Evolutionary conservation across 768 basidiomycete species (phyloP), one percentile per base, ranked within the genome.

Genomic region (Trametes sanguinea): DNA sequence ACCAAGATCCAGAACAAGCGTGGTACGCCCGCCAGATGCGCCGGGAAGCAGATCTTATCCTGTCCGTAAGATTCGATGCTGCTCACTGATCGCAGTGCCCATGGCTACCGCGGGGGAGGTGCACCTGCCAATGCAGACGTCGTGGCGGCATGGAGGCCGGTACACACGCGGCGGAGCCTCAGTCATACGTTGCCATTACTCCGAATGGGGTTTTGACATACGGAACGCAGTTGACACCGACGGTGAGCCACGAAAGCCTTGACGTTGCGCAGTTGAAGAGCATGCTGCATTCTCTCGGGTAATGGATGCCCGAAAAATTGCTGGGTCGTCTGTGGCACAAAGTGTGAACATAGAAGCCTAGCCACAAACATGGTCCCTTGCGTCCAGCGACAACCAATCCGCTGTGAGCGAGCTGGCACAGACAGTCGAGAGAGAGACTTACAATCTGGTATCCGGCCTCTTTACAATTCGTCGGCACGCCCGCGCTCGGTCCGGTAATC

Each of bases 11-110:
- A 44, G 43, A 52, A 57, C 55, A 62, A 46, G 40, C 43, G 51
- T 57, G 43, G 50, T 56, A 47, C 55, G 50, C 42, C 43, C 43
- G 17, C 50, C n/a, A 57, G 55, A 62, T 57, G 55, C 37, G 61
- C 35, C 59, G 16, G 35, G 35, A 27, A 27, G 39, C 57, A 51
- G 62, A 58, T 56, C 54, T 45, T 46, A 16, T 52, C 45, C 17
- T 17, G 51, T 30, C 39, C 22, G 43, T 14, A n/a, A 57, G 62
- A 59, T 63, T 63, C 57, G 47, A 40, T 44, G 53, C 22, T 46
- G 39, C 29, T 29, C 16, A 32, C 44, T 46, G 40, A 54, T 54
- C 39, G 60, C 51, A 46, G 51, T 40, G 54, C 47, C 14, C 17
- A 6, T n/a, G 32, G 14, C 47, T 10, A 30, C 30, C 54, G 51